phyloP scores from a whole-genome alignment of 805 yeast genomes.

The Groenewaldozyma tartarivorans region DNA sequence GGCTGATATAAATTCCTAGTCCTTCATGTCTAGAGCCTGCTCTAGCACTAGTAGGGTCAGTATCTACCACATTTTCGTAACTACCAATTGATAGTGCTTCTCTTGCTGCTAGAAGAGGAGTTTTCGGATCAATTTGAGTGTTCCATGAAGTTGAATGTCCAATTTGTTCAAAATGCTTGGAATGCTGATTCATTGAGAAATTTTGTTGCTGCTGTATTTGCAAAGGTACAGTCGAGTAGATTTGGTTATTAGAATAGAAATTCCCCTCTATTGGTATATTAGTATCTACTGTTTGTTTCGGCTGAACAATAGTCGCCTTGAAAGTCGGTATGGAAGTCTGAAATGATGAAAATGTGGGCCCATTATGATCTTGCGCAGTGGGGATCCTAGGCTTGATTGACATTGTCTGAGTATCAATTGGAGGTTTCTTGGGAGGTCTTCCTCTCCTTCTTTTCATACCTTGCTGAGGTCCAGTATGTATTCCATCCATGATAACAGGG shows the following conservation, averaged over 20 bases:
- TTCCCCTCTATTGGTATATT: not conserved
- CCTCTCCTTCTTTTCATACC: constrained; percentile 15
- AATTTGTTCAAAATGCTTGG: not conserved
- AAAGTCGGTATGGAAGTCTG: constrained; percentile 2
- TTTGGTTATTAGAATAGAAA: not conserved
- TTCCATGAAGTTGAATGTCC: not conserved
- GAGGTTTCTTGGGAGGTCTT: constrained; percentile 17
- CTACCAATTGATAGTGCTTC: not conserved
- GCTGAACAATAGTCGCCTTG: not conserved
- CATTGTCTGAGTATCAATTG: constrained; percentile 17
- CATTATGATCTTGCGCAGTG: constrained; percentile 3
- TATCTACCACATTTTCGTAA: not conserved
- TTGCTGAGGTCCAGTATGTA: too few species aligned
- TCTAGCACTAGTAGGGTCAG: not conserved
- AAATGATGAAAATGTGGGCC: constrained; percentile 7
- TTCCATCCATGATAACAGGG: too few species aligned
- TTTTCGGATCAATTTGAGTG: not conserved
- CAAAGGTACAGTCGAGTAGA: not conserved
- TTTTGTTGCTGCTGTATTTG: too few species aligned
- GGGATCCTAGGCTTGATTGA: constrained; percentile 13
- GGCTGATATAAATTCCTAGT: not conserved
- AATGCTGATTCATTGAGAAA: not conserved
- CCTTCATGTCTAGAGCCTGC: not conserved
- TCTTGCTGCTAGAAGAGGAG: not conserved
- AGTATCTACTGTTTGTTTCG: constrained; percentile 1